Evolutionary conservation across 1,284 basidiomycete species (phyloP), one percentile per base, ranked within the genome.

Genomic region (Marasmius tenuissimus): DNA sequence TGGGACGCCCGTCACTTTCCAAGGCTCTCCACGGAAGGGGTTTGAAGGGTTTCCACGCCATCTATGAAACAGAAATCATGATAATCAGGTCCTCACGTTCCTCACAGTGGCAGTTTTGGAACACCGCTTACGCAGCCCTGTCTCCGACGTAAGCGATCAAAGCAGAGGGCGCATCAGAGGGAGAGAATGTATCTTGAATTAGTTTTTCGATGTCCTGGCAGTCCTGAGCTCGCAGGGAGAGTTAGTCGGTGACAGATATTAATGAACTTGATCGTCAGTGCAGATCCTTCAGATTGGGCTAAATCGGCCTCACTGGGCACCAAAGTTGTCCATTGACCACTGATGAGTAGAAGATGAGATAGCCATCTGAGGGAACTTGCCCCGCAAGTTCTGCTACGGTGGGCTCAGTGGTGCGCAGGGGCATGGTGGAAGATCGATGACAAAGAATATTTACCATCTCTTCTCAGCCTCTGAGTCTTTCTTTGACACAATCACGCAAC

Each of bases 61-160:
- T 62, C 38, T 59, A 37, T 12, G 33, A 27, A 37, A 20, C 3
- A 6, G 14, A 47, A 9, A 48, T 3, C 55, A 57, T 18, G 52
- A 54, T 56, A 27, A 40, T 27, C 42, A 11, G 27, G 9, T 11
- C 11, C 20, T 27, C 22, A 27, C 33, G n/a, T 33, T 51, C 42
- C 27, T 22, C 37, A 45, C 4, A 53, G 38, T 51, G 22, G 59
- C 48, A 57, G 4, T 27, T 27, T 27, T 27, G 27, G 27, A 27
- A 4, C 47, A 52, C 49, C 27, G 81, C 88, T 73, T 69, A 93
- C 92, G 88, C 85, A 59, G 80, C 61, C 66, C 75, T 80, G 66
- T 87, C 81, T 7, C 93, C 93, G 59, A 93, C 90, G 72, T 91
- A 93, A 58, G 91, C 80, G 57, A 95, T 80, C 52, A 87, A 73